Evolutionary conservation across 768 basidiomycete genomes (phyloP), one percentile per base, ranked within the genome.

Genomic region (Baorangia bicolor): DNA sequence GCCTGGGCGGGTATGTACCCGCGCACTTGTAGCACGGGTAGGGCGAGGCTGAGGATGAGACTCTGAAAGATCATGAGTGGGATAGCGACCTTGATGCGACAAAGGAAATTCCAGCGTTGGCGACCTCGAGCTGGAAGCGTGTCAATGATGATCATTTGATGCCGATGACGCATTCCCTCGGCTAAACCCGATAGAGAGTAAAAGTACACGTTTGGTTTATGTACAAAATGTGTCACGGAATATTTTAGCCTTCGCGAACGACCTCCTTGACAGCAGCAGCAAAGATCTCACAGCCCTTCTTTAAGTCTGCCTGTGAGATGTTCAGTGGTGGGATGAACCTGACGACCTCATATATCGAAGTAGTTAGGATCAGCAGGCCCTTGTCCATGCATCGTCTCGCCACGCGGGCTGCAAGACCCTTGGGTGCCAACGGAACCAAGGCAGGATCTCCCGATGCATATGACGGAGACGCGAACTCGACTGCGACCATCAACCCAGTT

Each of bases 261-360:
- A 89, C 86, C 61, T 91, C 88, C 68, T 80, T 77, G 13, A 94
- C 81, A 10, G 90, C 84, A 66, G 88, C 80, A 33, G 65, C 75
- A 69, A 92, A 92, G 27, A 91, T 85, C 37, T 69, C 65, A 55
- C 76, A 77, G 0, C 90, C 90, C 67, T 85, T 84, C 63, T 73
- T 78, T 75, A 97, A 74, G 68, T 98, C 92, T 68, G 78, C 81
- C 70, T 83, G 71, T 23, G 80, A 82, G 58, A 96, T 82, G 67
- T 92, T 95, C 64, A 98, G 72, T 16, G 96, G 84, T 5, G 96
- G 96, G 64, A 98, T 98, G 78, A 98, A 97, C 66, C 94, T 79
- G 55, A 97, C 76, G 14, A 88, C 88, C 69, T 95, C 89, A 69
- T 90, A 95, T 25, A 91, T 79, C 48, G 89, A 92, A 25, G 95